Percentiles rank a stretch among this genome's conserved stretches.
Evolutionary conservation across 805 yeast species (phyloP).

Genomic region (Yarrowia keelungensis): DNA sequence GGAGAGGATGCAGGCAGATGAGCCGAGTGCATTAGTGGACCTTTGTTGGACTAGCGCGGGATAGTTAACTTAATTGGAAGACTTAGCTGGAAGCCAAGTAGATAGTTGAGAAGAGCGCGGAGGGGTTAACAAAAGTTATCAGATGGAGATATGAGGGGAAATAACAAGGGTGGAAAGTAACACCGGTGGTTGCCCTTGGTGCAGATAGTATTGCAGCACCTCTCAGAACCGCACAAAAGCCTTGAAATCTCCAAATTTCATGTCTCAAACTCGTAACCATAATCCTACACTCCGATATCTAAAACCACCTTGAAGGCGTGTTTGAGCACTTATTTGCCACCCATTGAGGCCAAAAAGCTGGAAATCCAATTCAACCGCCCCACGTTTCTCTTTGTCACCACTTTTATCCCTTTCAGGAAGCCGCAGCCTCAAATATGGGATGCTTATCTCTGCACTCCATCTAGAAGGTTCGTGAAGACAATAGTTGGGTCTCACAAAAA

Average conservation of each 20-base stretch:
- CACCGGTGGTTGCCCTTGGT: too few relatives aligned
- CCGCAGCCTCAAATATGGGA: neutral
- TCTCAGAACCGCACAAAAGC: too few relatives aligned
- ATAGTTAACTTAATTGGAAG: neutral
- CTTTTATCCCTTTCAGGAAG: constrained; percentile 5
- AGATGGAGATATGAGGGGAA: neutral
- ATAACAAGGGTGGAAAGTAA: too few relatives aligned
- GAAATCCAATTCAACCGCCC: neutral
- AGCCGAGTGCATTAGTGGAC: constrained; percentile 21
- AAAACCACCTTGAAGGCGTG: neutral
- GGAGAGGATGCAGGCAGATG: constrained; percentile 31
- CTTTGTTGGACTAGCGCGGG: neutral
- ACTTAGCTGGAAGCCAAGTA: neutral
- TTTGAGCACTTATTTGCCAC: constrained; percentile 16
- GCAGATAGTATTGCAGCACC: too few relatives aligned
- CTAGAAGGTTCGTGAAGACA: constrained; percentile 10
- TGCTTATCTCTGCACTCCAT: neutral
- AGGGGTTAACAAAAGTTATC: constrained; percentile 8
- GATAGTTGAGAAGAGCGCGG: neutral
- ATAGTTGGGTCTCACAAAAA: neutral
- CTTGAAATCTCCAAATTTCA: neutral
- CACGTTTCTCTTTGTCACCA: neutral
- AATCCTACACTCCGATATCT: neutral
- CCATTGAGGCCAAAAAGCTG: neutral
- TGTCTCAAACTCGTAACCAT: constrained; percentile 13